A percentile compares a stretch with the other conserved stretches of the same genome.
Conservation (phyloP, 2,329 filamentous ascomycete species). For the Lasiodiplodia sp. region DNA sequence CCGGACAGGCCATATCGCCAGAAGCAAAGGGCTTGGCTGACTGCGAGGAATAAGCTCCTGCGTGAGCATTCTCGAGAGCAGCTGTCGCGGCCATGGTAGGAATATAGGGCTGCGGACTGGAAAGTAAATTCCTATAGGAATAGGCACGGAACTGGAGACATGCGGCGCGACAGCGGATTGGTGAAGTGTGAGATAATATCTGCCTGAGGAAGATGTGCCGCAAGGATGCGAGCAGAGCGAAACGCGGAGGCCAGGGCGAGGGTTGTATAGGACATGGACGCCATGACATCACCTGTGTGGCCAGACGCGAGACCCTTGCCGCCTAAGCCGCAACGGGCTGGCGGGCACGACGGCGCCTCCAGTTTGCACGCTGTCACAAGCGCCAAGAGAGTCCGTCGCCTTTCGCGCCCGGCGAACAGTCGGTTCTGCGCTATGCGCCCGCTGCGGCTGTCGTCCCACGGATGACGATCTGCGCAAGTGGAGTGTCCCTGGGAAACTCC, state of each 20-base stretch:
- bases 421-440: neutral
- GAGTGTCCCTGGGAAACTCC: neutral
- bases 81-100: conserved; percentile 19
- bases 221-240: conserved; percentile 14
- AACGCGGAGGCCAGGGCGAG: neutral
- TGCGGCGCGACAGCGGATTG: conserved; percentile 10
- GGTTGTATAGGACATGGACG: conserved; percentile 12
- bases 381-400: conserved; percentile 16
- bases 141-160: neutral
- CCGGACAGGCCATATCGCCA: conserved; percentile 45
- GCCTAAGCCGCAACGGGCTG: neutral
- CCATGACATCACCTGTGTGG: conserved; percentile 41
- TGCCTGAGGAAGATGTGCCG: conserved; percentile 4
- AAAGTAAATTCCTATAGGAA: neutral
- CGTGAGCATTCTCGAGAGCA: neutral
- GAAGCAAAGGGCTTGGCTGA: neutral
- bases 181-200: conserved; percentile 1
- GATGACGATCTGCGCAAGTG: conserved; percentile 16
- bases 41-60: neutral
- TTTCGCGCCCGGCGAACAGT: neutral
- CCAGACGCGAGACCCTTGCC: conserved; percentile 34
- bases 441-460: neutral
- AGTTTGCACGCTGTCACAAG: conserved; percentile 1
- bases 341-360: conserved; percentile 8
- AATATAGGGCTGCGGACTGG: neutral